Evolutionary conservation across 1,284 basidiomycete species (phyloP).

Genomic region (Ceratobasidium sp.): DNA sequence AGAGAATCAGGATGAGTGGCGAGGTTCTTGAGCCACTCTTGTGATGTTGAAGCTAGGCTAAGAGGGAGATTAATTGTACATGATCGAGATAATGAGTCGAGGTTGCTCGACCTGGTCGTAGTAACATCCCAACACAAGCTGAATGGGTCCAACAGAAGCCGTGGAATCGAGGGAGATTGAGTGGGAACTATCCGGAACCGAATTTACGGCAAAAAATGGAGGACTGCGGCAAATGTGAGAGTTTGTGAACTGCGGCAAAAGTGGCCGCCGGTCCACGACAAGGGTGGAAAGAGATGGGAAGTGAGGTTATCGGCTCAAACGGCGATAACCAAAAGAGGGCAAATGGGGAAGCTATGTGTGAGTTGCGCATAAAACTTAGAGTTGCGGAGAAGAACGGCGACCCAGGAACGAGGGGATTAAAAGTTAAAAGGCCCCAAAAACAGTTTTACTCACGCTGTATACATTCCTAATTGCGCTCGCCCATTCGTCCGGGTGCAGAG

Average conservation of each 20-base stretch:
- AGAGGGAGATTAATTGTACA: neutral
- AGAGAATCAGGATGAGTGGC: neutral
- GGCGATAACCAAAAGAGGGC: neutral
- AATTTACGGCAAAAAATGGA: neutral
- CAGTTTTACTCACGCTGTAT: conserved; percentile 62
- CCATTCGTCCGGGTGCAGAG: conserved; percentile 95
- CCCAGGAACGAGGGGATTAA: neutral
- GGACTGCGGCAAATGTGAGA: neutral
- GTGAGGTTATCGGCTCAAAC: conserved; percentile 8
- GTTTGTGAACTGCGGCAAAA: neutral
- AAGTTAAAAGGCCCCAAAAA: neutral
- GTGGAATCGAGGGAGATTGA: neutral
- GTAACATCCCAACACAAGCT: neutral
- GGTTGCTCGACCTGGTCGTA: neutral
- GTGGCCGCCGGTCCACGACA: neutral
- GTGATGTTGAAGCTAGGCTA: neutral
- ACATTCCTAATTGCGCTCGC: conserved; percentile 82
- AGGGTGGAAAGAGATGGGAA: neutral
- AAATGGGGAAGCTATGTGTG: neutral
- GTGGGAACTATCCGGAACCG: neutral
- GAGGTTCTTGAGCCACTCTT: neutral
- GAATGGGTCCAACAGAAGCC: too few species aligned
- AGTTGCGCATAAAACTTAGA: too few species aligned
- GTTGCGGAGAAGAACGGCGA: neutral
- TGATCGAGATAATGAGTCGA: neutral